Evolutionary conservation across 2,329 filamentous ascomycete genomes (phyloP), one percentile per base, ranked within the genome.

Genomic region (Ophiobolus disseminans): DNA sequence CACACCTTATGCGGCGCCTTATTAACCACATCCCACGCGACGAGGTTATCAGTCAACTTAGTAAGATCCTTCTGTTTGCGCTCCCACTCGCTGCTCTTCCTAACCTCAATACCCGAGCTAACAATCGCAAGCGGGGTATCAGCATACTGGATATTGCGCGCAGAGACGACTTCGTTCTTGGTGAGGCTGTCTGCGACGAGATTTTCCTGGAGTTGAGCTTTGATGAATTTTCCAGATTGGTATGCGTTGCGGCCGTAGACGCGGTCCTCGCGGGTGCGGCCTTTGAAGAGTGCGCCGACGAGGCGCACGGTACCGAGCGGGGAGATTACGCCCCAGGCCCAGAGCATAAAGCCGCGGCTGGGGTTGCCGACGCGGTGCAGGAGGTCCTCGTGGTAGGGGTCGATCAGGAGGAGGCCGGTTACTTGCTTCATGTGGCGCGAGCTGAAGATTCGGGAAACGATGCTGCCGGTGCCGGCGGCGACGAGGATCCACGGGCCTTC

Each of bases 371-470:
- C 74, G 5, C 84, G 78, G 58, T 82, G 76, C 3, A 97, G 84
- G 1, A 93, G 82, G 57, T 95, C 90, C 67, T 99, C 94, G 70
- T 97, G 94, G 5, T 96, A 76, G 1, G 90, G 86, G 63, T 99
- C 93, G 59, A 99, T 85, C 59, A 97, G 79, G 59, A 99, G 82
- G 30, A 97, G 77, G 4, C 91, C 93, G 20, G 81, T 82, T 32
- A 97, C 82, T 47, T 90, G 83, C 47, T 82, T 79, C 39, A 88
- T 82, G 67, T 97, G 90, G 13, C 92, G 86, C 22, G 90, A 88
- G 40, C 90, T 89, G 73, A 99, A 97, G 60, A 99, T 90, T 9
- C 93, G 89, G 35, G 88, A 90, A 69, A 97, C 94, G 40, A 97
- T 84, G 44, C 89, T 90, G 10, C 93, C 94, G 43, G 95, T 83